These are phyloP conservation scores for Combretum micranthum DNA, from an alignment of 345 rosid species.

Conservation along the genomic window DNA sequence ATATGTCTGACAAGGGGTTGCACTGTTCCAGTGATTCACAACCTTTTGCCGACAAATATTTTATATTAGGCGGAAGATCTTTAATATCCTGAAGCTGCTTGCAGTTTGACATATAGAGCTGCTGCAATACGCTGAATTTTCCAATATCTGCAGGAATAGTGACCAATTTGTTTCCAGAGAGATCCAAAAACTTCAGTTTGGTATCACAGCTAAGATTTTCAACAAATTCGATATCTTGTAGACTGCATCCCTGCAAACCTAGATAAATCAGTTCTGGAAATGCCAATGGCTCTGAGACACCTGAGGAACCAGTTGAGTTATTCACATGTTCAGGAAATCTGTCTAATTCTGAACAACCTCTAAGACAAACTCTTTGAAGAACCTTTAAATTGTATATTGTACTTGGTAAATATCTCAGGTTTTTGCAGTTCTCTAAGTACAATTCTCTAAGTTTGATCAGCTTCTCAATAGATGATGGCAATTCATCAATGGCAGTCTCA, in stretches of 20 bases:
- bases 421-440: neutral
- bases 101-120: neutral
- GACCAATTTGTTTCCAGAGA: neutral
- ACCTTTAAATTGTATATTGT: neutral
- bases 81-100: neutral
- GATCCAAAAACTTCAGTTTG: neutral
- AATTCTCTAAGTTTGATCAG: neutral
- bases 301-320: neutral
- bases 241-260: neutral
- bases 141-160: neutral
- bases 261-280: neutral
- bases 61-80: neutral
- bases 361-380: neutral
- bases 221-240: too few relatives aligned
- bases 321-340: neutral
- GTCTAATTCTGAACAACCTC: neutral
- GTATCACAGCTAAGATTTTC: too few relatives aligned
- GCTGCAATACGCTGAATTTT: neutral
- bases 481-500: conserved; percentile 5
- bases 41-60: neutral
- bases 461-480: neutral
- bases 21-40: neutral
- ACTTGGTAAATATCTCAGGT: neutral
- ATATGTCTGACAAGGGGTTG: neutral
- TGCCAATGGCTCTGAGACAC: neutral